Conservation (phyloP, 768 basidiomycete species). For the Leccinum imitatum region DNA sequence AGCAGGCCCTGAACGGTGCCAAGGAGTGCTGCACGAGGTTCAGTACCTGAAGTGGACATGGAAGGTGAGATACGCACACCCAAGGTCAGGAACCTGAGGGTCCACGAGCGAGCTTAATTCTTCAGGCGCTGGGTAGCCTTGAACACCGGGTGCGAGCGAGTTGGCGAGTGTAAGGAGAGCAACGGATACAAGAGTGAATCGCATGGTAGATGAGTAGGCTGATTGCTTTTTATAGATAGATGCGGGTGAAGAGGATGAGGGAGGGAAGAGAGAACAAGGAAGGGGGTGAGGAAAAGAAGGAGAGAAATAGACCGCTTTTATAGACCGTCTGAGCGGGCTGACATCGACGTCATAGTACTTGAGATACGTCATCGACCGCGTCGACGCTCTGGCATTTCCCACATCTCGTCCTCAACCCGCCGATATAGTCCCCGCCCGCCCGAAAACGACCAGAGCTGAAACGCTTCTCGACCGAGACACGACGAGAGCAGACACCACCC, state of each 20-base stretch:
- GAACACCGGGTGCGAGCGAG: conserved; percentile 15
- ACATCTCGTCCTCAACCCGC: conserved; percentile 47
- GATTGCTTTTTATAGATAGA: conserved; percentile 17
- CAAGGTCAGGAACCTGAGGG: neutral
- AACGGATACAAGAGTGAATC: conserved; percentile 18
- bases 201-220: conserved; percentile 26
- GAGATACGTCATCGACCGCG: conserved; percentile 28
- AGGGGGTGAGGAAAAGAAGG: conserved; percentile 10
- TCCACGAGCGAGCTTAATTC: conserved; percentile 1
- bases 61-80: conserved; percentile 1
- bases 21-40: conserved; percentile 2
- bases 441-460: conserved; percentile 24
- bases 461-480: conserved; percentile 50
- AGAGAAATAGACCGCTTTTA: conserved; percentile 16
- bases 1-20: neutral
- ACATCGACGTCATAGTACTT: conserved; percentile 7
- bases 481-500: conserved; percentile 70
- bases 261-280: conserved; percentile 4
- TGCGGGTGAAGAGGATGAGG: conserved; percentile 11
- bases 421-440: conserved; percentile 32
- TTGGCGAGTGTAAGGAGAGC: conserved; percentile 20
- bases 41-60: neutral
- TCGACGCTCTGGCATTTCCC: conserved; percentile 56
- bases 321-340: conserved; percentile 12
- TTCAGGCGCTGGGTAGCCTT: conserved; percentile 17